Evolutionary conservation across 148 eudicot species (phyloP).

Genomic region (Vaccinium darrowii): DNA sequence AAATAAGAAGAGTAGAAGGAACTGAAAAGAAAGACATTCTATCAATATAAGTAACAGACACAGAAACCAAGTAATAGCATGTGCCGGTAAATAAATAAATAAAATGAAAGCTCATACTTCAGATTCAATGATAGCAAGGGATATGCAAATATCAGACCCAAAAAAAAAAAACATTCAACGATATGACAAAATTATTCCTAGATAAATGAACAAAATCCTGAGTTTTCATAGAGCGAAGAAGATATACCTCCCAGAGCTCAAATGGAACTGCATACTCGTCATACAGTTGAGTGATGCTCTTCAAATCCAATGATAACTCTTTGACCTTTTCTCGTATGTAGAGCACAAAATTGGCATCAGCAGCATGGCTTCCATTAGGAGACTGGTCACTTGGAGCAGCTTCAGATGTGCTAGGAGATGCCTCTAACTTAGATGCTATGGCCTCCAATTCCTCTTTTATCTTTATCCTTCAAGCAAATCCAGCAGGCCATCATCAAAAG

Average conservation of each 20-base stretch:
- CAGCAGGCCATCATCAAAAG: slow-evolving; percentile 75
- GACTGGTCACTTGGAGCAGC: slow-evolving; percentile 45
- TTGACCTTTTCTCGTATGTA: slow-evolving; percentile 59
- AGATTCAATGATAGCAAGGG: no score
- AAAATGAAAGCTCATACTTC: background rate
- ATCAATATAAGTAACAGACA: background rate
- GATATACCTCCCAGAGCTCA: slow-evolving; percentile 84
- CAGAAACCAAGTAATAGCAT: background rate
- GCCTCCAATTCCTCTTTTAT: slow-evolving; percentile 71
- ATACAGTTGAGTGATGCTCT: slow-evolving; percentile 83
- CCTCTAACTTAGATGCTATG: slow-evolving; percentile 53
- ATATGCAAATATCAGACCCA: no score
- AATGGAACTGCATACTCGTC: slow-evolving; percentile 94
- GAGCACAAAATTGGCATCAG: slow-evolving; percentile 36
- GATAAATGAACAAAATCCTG: no score
- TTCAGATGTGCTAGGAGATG: slow-evolving; percentile 52
- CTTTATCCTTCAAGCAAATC: slow-evolving; percentile 91
- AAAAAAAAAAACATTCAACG: no score
- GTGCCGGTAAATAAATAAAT: background rate
- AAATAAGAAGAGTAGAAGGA: slow-evolving; percentile 4
- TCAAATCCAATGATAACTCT: slow-evolving; percentile 81
- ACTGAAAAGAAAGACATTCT: background rate
- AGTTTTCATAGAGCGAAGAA: no score
- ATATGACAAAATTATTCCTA: no score
- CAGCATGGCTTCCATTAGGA: slow-evolving; percentile 30